Evolutionary conservation across 2,329 filamentous ascomycete genomes (phyloP), one percentile per base, ranked within the genome.

Genomic region (Pestalotiopsis sp.): DNA sequence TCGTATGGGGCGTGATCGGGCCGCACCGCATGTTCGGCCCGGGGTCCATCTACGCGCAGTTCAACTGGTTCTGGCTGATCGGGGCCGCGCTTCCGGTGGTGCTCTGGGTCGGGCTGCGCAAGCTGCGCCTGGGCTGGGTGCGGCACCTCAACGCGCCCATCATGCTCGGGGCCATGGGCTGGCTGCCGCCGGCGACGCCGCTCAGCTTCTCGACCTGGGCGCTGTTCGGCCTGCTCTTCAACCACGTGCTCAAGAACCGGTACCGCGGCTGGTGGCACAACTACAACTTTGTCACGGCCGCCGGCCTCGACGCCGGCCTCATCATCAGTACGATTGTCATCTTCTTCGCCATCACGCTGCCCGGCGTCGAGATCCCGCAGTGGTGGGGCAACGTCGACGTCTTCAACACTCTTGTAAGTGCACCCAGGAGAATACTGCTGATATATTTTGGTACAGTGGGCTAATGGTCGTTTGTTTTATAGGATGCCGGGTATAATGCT

Each of bases 171-270:
- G 86, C 86, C 13, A 82, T 84, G 45, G 80, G 80, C 12, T 79
- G 84, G 68, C 83, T 90, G 13, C 89, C 89, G 1, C 89, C 89
- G 0, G 89, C 89, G 0, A 90, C 89, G 0, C 86, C 87, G 0
- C 79, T 90, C 31, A 89, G 84, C 72, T 91, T 90, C 73, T 85
- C 86, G 12, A 78, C 83, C 3, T 91, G 89, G 89, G 87, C 84
- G 3, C 78, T 88, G 17, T 82, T 88, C 13, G 88, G 89, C 0
- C 81, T 85, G 60, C 68, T 89, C 38, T 91, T 91, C 78, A 89
- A 91, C 73, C 84, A 86, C 71, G 81, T 78, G 65, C 87, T 91
- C 69, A 83, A 84, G 39, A 82, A 83, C 71, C 80, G 82, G 57
- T 88, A 80, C 75, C 79, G 80, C n/a, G 87, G 84, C 0, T 91